Evolutionary conservation across 352 stramenopile genomes (phyloP), one percentile per base, ranked within the genome.

Genomic region (Globisporangium paddicum): DNA sequence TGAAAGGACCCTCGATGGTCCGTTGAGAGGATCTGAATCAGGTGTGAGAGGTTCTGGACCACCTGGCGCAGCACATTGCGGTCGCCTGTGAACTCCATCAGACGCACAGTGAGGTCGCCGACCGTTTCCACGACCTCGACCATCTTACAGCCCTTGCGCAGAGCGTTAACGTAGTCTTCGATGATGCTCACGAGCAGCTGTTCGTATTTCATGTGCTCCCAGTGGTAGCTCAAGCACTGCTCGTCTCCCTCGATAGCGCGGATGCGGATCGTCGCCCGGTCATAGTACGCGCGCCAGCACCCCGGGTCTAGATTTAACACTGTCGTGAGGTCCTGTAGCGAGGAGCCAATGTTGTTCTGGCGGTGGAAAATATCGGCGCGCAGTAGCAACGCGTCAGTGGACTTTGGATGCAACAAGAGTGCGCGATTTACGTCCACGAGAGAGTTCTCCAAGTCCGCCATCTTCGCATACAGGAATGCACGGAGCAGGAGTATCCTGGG

Each of bases 211-310:
- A 88, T 75, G 53, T 86, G 73, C 42, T 87, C 77, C 55, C 77
- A 88, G 52, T 90, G 75, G 64, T 87, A 87, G 51, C 71, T 73
- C 14, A 87, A 65, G 47, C 67, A 78, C 23, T 74, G 71, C 32
- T 87, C 77, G 16, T 87, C 75, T 4, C 82, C 77, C 46, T 93
- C 82, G 45, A 93, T 73, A 0, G 77, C 73, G 6, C 75, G 69
- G 19, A 90, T 73, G 13, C 82, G 80, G 26, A 93, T 69, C 35
- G 77, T 84, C 5, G 77, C 82, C 21, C 82, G 78, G 56, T 93
- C 82, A 57, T 90, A 93, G 54, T 87, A 87, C n/a, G 82, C 82
- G 16, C 79, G 77, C 82, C 82, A 93, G 63, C 82, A 89, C 34
- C 67, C 67, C n/a, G 77, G 71, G 40, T 93, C 82, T 13, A 81